Base-by-base conservation (phyloP, 345 rosid species). In the Murraya koenigii region DNA sequence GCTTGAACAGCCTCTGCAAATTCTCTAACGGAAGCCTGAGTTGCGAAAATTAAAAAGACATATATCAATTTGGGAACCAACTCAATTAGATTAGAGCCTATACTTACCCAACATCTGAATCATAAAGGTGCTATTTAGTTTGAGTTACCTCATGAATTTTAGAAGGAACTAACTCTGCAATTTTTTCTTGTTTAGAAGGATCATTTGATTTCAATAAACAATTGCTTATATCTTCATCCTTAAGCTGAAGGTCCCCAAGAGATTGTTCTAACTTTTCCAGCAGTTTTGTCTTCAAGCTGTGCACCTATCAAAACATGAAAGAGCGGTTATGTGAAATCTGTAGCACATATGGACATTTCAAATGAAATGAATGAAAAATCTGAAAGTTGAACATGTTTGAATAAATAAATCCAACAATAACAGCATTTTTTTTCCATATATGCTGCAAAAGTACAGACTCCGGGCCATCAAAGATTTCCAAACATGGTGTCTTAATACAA, bases 1-100 rank as follows among this genome's bases (percentile, higher is more conserved):
- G 97, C 98, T 84, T 85, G 91, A 73, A 94, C 85, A 78, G 97
- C 98, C 88, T 94, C 97, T 28, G 87, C 89, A 85, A 94, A 97
- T 85, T 86, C 98, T 81, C 81, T 89, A 74, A 91, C 89, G 71
- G 92, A 90, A 81, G 85, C 92, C 99, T 97, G 75, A 81, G 38
- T 63, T 73, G 35, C 78, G n/a, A 84, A 71, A 59, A 56, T 72
- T 14, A 44, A 41, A 39, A 66, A 77, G 25, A 84, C 66, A 44
- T 60, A 61, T 33, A 44, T n/a, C 19, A 7, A 64, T 33, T 15
- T 7, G 36, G 7, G 7, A 32, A 62, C 33, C 5, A 26, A 61
- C 36, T 30, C 39, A 63, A 63, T 64, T 15, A 20, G 67, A 23
- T 64, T 25, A 64, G 41, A 33, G 10, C 68, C 41, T 56, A 74